Evolutionary conservation across 1,284 basidiomycete genomes (phyloP).

Genomic region (Cryptococcus neoformans): DNA sequence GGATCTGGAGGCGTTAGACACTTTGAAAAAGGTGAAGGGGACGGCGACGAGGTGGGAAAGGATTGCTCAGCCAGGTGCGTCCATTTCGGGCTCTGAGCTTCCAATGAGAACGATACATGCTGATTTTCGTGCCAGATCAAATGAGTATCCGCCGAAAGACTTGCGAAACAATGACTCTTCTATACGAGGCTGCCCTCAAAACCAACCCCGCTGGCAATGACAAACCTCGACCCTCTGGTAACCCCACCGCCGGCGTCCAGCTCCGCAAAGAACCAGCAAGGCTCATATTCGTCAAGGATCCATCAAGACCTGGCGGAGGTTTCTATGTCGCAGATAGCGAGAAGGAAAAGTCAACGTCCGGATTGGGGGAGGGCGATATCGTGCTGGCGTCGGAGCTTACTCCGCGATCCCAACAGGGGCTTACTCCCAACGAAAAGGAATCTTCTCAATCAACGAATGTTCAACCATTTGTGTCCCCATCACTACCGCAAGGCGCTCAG

Average conservation of each 20-base stretch:
- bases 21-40: conserved; percentile 74
- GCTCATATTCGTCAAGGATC: conserved; percentile 38
- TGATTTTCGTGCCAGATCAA: conserved; percentile 59
- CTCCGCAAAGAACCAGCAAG: conserved; percentile 32
- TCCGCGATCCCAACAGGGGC: not conserved
- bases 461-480: not conserved
- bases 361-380: conserved; percentile 14
- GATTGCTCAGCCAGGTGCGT: conserved; percentile 46
- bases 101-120: not conserved
- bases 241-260: conserved; percentile 52
- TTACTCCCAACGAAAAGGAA: not conserved
- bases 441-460: no score
- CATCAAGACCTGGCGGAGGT: conserved; percentile 68
- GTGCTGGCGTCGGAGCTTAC: conserved; percentile 6
- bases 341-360: conserved; percentile 48
- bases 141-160: conserved; percentile 84
- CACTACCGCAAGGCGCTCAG: not conserved
- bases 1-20: conserved; percentile 67
- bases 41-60: conserved; percentile 79
- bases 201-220: conserved; percentile 49
- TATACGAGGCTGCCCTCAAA: conserved; percentile 86
- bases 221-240: conserved; percentile 37
- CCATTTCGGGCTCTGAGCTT: not conserved
- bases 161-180: conserved; percentile 76
- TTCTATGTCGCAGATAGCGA: conserved; percentile 65